Base-by-base conservation (phyloP, 768 basidiomycete species). In the Lactarius hengduanensis region DNA sequence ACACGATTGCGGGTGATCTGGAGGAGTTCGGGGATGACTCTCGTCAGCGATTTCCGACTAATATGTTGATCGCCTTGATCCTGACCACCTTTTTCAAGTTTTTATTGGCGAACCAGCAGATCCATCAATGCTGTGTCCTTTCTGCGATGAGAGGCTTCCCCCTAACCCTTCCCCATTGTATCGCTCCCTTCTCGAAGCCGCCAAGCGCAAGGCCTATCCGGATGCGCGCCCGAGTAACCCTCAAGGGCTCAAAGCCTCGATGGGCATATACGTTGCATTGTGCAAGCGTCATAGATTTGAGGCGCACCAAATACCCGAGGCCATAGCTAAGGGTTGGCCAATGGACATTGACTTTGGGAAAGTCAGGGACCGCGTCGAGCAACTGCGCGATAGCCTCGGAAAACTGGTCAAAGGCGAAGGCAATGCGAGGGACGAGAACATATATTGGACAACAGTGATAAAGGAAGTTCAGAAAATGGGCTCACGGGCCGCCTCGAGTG, bases 271-370 rank as follows among this genome's bases (percentile, higher is more conserved):
- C 71, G 82, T 90, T 55, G 79, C 81, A 3, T 83, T 90, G 0
- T 94, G 92, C 72, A 88, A 90, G 70, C 82, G 91, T 4, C 92
- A 94, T 77, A 82, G 83, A 8, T 93, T 92, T 68, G 92, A 94
- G 76, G 83, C 80, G 22, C 77, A 87, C 62, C 83, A 88, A 64
- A 77, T 94, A 3, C 92, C 92, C 0, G 82, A 87, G 67, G 92
- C 92, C 4, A 79, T 86, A 59, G 73, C 76, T 40, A 83, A 83
- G 62, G 90, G 91, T 4, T 94, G 92, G 92, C 92, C 92, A 0
- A 86, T 85, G 70, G 73, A 72, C 5, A 91, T 94, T 36, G 80
- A 91, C 60, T 94, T 91, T 80, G 73, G 77, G 26, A 72, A 73
- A 30, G 77, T 94, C 26, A 79, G 81, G 8, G 74, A 69, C 3